Percentiles rank a stretch among this genome's conserved stretches.
These are phyloP conservation scores for Boletus vinaceobasis DNA, from an alignment of 768 basidiomycete species.

Conservation along the genomic window DNA sequence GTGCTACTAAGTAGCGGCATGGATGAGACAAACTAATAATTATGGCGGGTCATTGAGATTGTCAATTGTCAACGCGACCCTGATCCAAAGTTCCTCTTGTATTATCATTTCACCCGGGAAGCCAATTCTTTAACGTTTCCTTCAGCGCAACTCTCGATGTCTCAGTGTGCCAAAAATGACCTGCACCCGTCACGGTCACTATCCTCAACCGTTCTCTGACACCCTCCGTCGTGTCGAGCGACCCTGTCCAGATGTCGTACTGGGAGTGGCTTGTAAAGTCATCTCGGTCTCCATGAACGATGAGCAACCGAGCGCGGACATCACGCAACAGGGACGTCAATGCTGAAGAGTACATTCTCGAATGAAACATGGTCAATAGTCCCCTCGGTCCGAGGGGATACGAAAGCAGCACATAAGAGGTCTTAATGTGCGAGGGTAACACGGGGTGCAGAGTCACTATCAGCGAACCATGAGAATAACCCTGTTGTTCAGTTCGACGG, in stretches of 20 bases:
- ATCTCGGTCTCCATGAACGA: slow-evolving; percentile 67
- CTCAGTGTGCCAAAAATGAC: slow-evolving; percentile 65
- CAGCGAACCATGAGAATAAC: slow-evolving; percentile 80
- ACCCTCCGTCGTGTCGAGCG: slow-evolving; percentile 31
- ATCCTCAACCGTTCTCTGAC: slow-evolving; percentile 26
- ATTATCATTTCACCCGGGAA: slow-evolving; percentile 1
- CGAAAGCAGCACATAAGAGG: slow-evolving; percentile 67
- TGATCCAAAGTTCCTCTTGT: neutral
- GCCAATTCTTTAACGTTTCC: slow-evolving; percentile 21
- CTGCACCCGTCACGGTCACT: slow-evolving; percentile 44
- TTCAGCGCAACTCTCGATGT: slow-evolving; percentile 22
- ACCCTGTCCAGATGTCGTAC: slow-evolving; percentile 55
- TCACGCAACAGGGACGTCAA: slow-evolving; percentile 50
- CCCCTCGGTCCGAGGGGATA: slow-evolving; percentile 70
- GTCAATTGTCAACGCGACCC: neutral
- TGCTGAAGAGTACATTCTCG: slow-evolving; percentile 49
- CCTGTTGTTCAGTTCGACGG: slow-evolving; percentile 41
- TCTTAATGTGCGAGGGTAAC: slow-evolving; percentile 46
- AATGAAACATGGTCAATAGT: slow-evolving; percentile 67
- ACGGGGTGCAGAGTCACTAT: slow-evolving; percentile 65
- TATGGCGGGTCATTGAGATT: neutral
- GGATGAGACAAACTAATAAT: neutral
- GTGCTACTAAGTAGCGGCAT: neutral
- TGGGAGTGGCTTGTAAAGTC: slow-evolving; percentile 59
- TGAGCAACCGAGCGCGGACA: slow-evolving; percentile 48